Evolutionary conservation across 2,329 filamentous ascomycete species (phyloP).

Genomic region (Dactylella cylindrospora): DNA sequence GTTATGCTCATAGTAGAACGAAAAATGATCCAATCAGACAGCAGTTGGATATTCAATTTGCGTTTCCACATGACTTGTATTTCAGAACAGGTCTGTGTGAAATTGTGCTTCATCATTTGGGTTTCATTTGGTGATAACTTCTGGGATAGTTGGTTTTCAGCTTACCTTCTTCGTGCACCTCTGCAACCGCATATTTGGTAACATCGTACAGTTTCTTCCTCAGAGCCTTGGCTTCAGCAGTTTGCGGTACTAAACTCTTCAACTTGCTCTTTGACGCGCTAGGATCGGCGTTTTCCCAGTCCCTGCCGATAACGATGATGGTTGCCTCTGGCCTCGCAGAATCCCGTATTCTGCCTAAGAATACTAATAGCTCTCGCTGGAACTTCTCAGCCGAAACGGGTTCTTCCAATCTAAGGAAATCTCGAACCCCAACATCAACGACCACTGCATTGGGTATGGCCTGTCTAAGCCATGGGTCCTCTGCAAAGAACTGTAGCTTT

Average conservation of each 20-base stretch:
- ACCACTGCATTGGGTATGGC: slow-evolving; percentile 28
- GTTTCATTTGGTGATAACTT: neutral
- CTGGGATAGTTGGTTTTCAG: neutral
- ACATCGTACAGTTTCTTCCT: slow-evolving; percentile 42
- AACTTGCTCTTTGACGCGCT: slow-evolving; percentile 17
- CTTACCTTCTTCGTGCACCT: slow-evolving; percentile 38
- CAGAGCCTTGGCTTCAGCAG: slow-evolving; percentile 6
- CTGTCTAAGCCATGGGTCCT: slow-evolving; percentile 31
- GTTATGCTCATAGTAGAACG: neutral
- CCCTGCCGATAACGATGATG: slow-evolving; percentile 45
- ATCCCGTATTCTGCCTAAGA: slow-evolving; percentile 44
- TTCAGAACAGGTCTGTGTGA: slow-evolving; percentile 46
- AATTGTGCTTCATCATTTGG: slow-evolving; percentile 44
- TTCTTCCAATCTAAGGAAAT: slow-evolving; percentile 44
- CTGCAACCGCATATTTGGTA: slow-evolving; percentile 40
- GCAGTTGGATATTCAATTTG: slow-evolving; percentile 45
- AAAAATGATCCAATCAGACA: slow-evolving; percentile 32
- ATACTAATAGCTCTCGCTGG: slow-evolving; percentile 42
- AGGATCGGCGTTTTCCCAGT: slow-evolving; percentile 33
- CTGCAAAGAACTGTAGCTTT: slow-evolving; percentile 34
- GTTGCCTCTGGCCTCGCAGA: slow-evolving; percentile 46
- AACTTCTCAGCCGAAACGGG: slow-evolving; percentile 37
- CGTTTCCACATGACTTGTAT: slow-evolving; percentile 40
- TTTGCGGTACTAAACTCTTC: slow-evolving; percentile 24
- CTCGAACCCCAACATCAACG: slow-evolving; percentile 46